Percentiles rank a stretch among this genome's conserved stretches.
These are phyloP conservation scores for Fraxinus angustifolia DNA, from an alignment of 305 asterid genomes.

Conservation along the genomic window DNA sequence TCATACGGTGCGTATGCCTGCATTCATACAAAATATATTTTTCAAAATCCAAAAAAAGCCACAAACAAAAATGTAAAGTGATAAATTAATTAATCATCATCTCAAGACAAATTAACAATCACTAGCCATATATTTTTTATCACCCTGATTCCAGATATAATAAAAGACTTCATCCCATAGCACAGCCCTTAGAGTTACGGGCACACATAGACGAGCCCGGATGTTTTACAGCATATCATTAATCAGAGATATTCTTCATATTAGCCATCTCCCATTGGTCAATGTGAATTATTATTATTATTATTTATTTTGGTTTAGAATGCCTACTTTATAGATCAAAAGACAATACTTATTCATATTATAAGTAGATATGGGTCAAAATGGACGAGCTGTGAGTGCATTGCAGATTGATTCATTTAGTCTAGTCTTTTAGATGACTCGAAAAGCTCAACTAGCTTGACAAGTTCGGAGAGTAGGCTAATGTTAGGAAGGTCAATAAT, in stretches of 20 bases:
- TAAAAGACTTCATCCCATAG: neutral
- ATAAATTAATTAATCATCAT: neutral
- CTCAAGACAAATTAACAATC: neutral
- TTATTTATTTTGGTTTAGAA: neutral
- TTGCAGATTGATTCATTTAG: neutral
- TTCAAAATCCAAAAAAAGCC: constrained; percentile 1
- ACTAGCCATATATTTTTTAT: neutral
- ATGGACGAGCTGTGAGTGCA: neutral
- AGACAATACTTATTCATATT: neutral
- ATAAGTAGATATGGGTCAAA: neutral
- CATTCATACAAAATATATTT: constrained; percentile 12
- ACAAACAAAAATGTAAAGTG: neutral
- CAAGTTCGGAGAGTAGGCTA: neutral
- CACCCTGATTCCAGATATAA: neutral
- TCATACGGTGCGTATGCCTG: constrained; percentile 90
- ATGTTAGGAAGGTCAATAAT: too few species aligned
- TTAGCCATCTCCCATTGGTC: neutral
- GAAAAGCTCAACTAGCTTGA: neutral
- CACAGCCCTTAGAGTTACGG: neutral
- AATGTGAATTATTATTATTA: too few species aligned
- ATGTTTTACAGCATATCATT: neutral
- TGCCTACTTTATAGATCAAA: neutral
- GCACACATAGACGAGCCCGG: neutral
- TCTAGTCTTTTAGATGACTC: neutral
- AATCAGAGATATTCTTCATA: neutral